Conservation (phyloP, 2,329 filamentous ascomycete species). For the Tolypocladium amazonense region DNA sequence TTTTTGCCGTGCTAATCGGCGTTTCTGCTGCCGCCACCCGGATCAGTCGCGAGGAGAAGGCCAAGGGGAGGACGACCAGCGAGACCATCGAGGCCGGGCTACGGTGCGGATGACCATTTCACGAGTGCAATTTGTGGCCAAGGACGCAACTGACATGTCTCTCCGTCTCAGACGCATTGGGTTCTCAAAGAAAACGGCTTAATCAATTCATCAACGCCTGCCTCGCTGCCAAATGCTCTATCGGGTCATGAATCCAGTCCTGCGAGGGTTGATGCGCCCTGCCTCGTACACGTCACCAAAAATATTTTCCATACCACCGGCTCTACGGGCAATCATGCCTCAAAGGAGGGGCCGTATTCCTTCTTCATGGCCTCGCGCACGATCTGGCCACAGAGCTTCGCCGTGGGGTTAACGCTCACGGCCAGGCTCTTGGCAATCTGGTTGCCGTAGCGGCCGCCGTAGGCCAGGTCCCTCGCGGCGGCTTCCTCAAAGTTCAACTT, state of each 20-base stretch:
- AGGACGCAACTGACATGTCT: not conserved
- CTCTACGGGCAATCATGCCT: conserved; percentile 14
- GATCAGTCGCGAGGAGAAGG: conserved; percentile 50
- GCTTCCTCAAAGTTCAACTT: conserved; percentile 49
- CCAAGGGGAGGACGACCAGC: conserved; percentile 40
- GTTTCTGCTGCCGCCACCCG: conserved; percentile 42
- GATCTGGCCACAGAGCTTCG: conserved; percentile 59
- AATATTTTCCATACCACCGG: not conserved
- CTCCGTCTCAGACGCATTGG: conserved; percentile 18
- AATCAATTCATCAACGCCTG: not conserved
- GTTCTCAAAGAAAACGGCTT: conserved; percentile 10
- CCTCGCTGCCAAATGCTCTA: conserved; percentile 1
- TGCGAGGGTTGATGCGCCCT: not conserved
- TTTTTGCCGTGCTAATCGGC: conserved; percentile 48
- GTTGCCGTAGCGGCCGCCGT: conserved; percentile 55
- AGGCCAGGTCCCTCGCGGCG: conserved; percentile 51
- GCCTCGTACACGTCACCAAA: not conserved
- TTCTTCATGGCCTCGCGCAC: conserved; percentile 60
- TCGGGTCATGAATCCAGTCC: not conserved
- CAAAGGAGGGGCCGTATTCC: conserved; percentile 48
- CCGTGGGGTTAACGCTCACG: conserved; percentile 56
- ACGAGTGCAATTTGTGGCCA: too few relatives aligned
- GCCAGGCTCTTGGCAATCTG: conserved; percentile 54
- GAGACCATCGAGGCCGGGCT: conserved; percentile 38
- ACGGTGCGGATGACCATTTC: conserved; percentile 19